These are phyloP conservation scores for Ogataea kodamae DNA, from an alignment of 805 yeast species.

Conservation along the genomic window DNA sequence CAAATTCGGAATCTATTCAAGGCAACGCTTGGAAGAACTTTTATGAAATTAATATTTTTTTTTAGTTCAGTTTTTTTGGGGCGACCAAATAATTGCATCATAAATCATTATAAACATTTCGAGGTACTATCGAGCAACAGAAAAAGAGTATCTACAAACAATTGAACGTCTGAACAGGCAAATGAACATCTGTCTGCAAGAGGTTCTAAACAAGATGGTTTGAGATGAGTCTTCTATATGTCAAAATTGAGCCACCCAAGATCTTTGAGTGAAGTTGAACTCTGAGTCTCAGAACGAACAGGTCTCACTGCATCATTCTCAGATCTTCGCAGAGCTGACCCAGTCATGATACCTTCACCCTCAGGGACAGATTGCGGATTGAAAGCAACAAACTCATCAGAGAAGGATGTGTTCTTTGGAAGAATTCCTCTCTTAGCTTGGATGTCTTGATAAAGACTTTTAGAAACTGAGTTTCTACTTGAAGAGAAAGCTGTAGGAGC, in stretches of 20 bases:
- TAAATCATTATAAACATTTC: too few relatives aligned
- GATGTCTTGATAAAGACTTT: conserved; percentile 27
- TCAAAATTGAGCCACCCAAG: conserved; percentile 37
- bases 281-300: background rate
- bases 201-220: too few relatives aligned
- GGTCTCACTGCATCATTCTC: conserved; percentile 1
- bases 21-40: too few relatives aligned
- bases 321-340: background rate
- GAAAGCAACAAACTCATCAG: conserved; percentile 1
- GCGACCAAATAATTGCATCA: too few relatives aligned
- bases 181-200: too few relatives aligned
- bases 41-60: background rate
- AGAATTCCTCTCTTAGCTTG: conserved; percentile 26
- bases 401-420: background rate
- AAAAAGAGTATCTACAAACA: too few relatives aligned
- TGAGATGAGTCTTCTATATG: too few relatives aligned
- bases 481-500: conserved; percentile 21
- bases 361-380: conserved; percentile 1
- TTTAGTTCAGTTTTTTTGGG: too few relatives aligned
- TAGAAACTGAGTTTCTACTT: conserved; percentile 27
- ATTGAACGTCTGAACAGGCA: too few relatives aligned
- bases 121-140: too few relatives aligned
- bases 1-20: too few relatives aligned
- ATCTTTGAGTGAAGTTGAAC: conserved; percentile 22
- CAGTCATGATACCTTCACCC: conserved; percentile 1